Evolutionary conservation across 208 protist genomes (phyloP).

Genomic region (Trypanosoma platydactyli): DNA sequence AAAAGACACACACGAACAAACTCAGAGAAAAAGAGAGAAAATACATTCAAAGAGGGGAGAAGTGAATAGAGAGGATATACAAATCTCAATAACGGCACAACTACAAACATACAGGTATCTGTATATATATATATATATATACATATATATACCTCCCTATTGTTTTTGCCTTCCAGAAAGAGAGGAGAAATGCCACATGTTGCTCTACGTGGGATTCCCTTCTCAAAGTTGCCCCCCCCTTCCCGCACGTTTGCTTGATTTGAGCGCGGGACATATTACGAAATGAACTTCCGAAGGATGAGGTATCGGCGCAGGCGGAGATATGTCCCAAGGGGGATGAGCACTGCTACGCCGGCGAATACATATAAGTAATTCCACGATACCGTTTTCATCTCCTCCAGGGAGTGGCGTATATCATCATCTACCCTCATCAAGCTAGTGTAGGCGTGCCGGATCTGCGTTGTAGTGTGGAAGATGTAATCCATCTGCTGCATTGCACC

Average conservation of each 20-base stretch:
- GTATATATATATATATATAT: background rate
- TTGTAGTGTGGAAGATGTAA: slow-evolving; percentile 49
- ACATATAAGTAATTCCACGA: slow-evolving; percentile 52
- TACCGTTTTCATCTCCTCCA: slow-evolving; percentile 44
- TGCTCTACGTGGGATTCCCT: background rate
- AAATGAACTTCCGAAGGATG: slow-evolving; percentile 20
- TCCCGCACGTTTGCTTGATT: background rate
- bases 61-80: too few species aligned
- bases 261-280: background rate
- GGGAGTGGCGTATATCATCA: slow-evolving; percentile 48
- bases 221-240: background rate
- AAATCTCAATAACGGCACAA: too few species aligned
- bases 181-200: too few species aligned
- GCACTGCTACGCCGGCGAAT: slow-evolving; percentile 38
- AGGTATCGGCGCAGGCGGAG: slow-evolving; percentile 39
- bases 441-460: slow-evolving; percentile 31
- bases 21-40: too few species aligned
- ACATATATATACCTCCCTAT: background rate
- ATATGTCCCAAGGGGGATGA: slow-evolving; percentile 34
- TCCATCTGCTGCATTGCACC: slow-evolving; percentile 62
- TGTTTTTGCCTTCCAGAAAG: background rate
- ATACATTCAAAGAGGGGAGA: too few species aligned
- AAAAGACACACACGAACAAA: too few species aligned
- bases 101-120: background rate
- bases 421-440: slow-evolving; percentile 34